Evolutionary conservation across 2,329 filamentous ascomycete genomes (phyloP).

Genomic region (Beauveria sp.): DNA sequence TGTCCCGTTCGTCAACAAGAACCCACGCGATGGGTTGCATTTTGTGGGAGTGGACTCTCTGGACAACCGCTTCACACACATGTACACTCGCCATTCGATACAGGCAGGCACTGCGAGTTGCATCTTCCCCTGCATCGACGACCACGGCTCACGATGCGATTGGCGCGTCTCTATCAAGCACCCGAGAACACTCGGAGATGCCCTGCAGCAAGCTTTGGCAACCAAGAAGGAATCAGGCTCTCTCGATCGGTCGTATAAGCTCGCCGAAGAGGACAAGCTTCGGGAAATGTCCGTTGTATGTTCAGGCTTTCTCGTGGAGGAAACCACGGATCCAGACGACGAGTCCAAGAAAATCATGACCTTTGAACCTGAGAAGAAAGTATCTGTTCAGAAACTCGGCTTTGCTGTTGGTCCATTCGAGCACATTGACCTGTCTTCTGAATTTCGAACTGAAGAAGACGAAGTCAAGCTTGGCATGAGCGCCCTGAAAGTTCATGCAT

Average conservation of each 20-base stretch:
- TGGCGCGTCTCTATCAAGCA: constrained; percentile 88
- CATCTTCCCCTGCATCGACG: constrained; percentile 90
- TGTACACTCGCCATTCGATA: constrained; percentile 76
- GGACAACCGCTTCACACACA: constrained; percentile 80
- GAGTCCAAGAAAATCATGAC: constrained; percentile 79
- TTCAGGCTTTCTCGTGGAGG: constrained; percentile 81
- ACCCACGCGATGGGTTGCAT: constrained; percentile 78
- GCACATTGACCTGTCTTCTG: constrained; percentile 75
- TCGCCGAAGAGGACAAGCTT: constrained; percentile 73
- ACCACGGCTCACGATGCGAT: constrained; percentile 68
- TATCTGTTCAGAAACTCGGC: constrained; percentile 82
- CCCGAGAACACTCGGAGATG: constrained; percentile 80
- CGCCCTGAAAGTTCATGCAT: constrained; percentile 82
- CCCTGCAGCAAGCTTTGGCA: constrained; percentile 42
- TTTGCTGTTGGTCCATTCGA: constrained; percentile 95
- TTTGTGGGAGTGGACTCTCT: constrained; percentile 80
- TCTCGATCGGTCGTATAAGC: constrained; percentile 30
- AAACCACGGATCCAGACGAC: constrained; percentile 68
- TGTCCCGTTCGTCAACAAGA: constrained; percentile 70
- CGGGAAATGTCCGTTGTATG: constrained; percentile 86
- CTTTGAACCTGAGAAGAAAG: constrained; percentile 67
- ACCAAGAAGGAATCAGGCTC: constrained; percentile 30
- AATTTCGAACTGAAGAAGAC: constrained; percentile 83
- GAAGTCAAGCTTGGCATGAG: constrained; percentile 86
- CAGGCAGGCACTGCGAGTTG: constrained; percentile 74